A percentile compares a stretch with the other conserved stretches of the same genome.
Conservation (phyloP, 257 asterid genomes). For the Solanum arcanum region DNA sequence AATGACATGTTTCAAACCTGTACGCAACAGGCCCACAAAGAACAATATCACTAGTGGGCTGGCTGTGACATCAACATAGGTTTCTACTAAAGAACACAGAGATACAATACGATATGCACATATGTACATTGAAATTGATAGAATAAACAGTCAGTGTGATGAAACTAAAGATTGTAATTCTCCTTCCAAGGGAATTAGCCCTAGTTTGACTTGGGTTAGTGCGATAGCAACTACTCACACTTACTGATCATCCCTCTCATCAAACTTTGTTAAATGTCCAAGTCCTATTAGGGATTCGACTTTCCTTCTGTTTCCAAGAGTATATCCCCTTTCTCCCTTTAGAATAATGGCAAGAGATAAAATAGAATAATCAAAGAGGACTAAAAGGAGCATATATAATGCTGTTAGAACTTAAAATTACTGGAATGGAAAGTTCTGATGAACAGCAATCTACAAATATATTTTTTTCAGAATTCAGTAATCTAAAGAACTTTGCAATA, state of each 20-base stretch:
- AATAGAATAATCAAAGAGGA: background rate
- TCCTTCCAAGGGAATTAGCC: background rate
- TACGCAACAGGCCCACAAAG: background rate
- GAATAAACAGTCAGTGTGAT: background rate
- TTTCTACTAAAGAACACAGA: background rate
- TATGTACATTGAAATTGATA: background rate
- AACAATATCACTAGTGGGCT: background rate
- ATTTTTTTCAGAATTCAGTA: background rate
- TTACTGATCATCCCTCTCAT: background rate
- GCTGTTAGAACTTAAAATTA: background rate
- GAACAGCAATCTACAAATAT: background rate
- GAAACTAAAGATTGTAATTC: background rate
- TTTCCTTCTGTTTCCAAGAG: background rate
- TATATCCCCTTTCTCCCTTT: background rate
- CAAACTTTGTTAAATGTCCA: background rate
- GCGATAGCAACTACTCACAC: background rate
- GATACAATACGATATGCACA: background rate
- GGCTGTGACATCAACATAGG: background rate
- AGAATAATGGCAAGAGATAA: background rate
- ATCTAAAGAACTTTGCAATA: slow-evolving; percentile 1
- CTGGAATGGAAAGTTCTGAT: background rate
- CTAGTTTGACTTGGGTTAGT: background rate
- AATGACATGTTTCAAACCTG: background rate
- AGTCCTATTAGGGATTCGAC: background rate
- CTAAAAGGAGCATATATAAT: background rate